Conservation (phyloP, 306 rosid genomes). For the Glycine soja region DNA sequence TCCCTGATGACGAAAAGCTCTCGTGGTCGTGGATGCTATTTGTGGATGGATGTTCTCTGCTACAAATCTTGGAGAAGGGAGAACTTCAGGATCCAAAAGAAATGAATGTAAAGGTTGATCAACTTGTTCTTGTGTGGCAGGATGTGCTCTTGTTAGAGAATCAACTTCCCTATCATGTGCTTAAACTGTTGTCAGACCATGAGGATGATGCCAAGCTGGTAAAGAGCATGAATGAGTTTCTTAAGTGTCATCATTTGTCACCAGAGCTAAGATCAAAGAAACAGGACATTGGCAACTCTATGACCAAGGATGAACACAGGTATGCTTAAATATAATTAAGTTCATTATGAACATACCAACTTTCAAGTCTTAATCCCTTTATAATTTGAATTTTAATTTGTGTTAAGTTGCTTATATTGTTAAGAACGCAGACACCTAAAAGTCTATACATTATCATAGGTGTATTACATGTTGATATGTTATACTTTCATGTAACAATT, state of each 20-base stretch:
- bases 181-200: neutral
- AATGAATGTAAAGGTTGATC: slow-evolving; percentile 14
- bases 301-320: no score
- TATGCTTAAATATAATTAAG: no score
- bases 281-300: no score
- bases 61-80: slow-evolving; percentile 9
- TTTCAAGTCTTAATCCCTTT: no score
- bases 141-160: slow-evolving; percentile 47
- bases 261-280: no score
- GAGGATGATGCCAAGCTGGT: neutral
- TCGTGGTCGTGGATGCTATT: neutral
- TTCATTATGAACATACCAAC: no score
- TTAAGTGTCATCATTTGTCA: neutral
- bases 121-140: slow-evolving; percentile 21
- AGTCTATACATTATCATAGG: no score
- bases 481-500: no score
- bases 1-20: neutral
- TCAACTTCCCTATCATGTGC: slow-evolving; percentile 37
- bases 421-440: no score
- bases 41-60: slow-evolving; percentile 40
- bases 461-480: no score
- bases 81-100: neutral
- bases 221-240: neutral
- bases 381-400: no score
- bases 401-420: no score